phyloP scores from a whole-genome alignment of 805 yeast genomes.

The Candida railenensis region DNA sequence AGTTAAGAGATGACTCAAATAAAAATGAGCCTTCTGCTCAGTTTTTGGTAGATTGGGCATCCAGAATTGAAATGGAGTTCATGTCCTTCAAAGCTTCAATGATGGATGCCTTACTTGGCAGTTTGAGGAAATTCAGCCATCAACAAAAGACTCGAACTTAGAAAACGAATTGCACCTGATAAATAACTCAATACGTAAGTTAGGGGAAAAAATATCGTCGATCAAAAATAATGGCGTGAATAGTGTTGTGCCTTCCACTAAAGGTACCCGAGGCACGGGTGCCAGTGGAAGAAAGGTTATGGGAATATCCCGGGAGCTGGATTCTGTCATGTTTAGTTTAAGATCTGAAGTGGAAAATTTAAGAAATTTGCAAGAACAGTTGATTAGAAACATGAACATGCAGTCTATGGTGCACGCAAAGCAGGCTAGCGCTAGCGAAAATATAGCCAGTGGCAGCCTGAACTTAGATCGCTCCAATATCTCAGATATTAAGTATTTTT shows the following conservation, averaged over 20 bases:
- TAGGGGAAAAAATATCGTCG: neutral
- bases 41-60: conserved; percentile 25
- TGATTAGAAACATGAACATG: neutral
- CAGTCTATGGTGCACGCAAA: neutral
- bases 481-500: conserved; percentile 15
- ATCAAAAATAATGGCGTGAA: neutral
- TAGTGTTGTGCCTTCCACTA: no score
- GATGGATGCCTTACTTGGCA: conserved; percentile 3
- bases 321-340: neutral
- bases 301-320: neutral
- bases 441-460: no score
- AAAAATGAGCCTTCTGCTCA: no score
- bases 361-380: conserved; percentile 1
- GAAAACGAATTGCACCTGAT: neutral
- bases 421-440: no score
- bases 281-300: neutral
- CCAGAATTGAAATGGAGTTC: conserved; percentile 29
- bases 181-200: neutral
- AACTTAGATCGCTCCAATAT: conserved; percentile 3
- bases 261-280: no score
- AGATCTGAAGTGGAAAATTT: conserved; percentile 2
- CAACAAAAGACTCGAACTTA: neutral
- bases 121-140: neutral
- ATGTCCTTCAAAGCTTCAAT: conserved; percentile 21
- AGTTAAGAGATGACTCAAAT: no score